Evolutionary conservation across 2,329 filamentous ascomycete genomes (phyloP), one percentile per base, ranked within the genome.

Genomic region (Fusarium phyllophilum): DNA sequence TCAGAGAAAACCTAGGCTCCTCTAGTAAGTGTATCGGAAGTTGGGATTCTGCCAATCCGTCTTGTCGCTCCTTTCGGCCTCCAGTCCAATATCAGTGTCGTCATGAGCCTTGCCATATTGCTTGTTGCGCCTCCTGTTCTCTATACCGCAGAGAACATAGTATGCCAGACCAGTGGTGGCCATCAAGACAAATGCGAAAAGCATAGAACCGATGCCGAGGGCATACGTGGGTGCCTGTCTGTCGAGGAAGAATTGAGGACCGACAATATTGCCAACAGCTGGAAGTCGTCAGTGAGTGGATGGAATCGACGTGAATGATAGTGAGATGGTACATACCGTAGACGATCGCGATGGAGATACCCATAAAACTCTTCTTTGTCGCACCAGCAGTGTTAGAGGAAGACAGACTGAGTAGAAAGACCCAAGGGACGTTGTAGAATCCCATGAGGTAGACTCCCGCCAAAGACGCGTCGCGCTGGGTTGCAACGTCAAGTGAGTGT

Each of bases 401-500:
- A 18, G 71, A 75, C 1, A 81, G 42, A 33, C 80, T 81, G 2
- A 81, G 66, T 20, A 79, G 68, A 1, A 79, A 75, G 2, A 80
- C 75, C 63, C 74, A 82, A 0, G 79, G 74, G 1, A 78, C 76
- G 24, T 81, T 81, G n/a, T 81, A 81, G 38, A 81, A 81, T 0
- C 79, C 79, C 79, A 81, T 79, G 2, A 82, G 60, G 34, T 82
- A 81, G 6, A 81, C 80, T 0, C 78, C 79, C 0, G 79, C 78
- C 1, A 82, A 38, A 0, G 79, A 79, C 0, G 79, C 80, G 33
- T 79, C 55, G 29, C 80, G 63, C 0, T 75, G 55, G 0, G 67
- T 44, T 2, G 51, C 59, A 6, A 66, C 62, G 26, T 80, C 66
- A 0, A 81, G 70, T 0, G 66, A 60, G 15, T 79, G 76, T 0